These are phyloP conservation scores for Botrytis hyacinthi DNA, from an alignment of 2,329 filamentous ascomycete species.

Conservation along the genomic window DNA sequence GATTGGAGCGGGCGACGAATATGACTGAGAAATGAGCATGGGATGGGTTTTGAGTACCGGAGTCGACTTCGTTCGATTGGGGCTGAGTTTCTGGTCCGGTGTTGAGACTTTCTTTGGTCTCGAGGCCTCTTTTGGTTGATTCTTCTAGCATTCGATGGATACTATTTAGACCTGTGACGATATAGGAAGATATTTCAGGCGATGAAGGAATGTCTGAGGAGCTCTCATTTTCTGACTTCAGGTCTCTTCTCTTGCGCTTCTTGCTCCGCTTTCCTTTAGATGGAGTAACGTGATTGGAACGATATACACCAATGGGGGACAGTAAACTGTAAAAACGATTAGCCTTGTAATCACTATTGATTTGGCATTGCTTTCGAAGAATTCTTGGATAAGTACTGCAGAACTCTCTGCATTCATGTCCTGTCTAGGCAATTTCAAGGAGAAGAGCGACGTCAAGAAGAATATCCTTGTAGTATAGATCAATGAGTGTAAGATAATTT, in stretches of 20 bases:
- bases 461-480: background rate
- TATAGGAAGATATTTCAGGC: constrained; percentile 54
- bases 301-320: constrained; percentile 61
- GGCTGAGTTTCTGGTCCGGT: background rate
- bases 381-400: background rate
- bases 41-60: background rate
- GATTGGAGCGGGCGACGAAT: constrained; percentile 57
- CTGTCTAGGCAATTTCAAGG: background rate
- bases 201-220: constrained; percentile 37
- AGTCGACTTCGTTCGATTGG: background rate
- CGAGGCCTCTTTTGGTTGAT: constrained; percentile 22
- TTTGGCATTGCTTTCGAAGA: background rate
- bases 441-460: background rate
- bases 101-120: background rate
- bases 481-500: background rate
- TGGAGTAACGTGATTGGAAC: constrained; percentile 50
- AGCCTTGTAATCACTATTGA: background rate
- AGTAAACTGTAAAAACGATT: constrained; percentile 51
- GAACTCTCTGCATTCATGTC: background rate
- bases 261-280: constrained; percentile 62
- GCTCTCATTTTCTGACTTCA: constrained; percentile 28
- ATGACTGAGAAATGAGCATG: constrained; percentile 44
- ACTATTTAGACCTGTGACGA: constrained; percentile 64
- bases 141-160: constrained; percentile 56
- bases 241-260: constrained; percentile 49